Conservation (phyloP, 495 filamentous ascomycete species). For the Aspergillus sclerotioniger region DNA sequence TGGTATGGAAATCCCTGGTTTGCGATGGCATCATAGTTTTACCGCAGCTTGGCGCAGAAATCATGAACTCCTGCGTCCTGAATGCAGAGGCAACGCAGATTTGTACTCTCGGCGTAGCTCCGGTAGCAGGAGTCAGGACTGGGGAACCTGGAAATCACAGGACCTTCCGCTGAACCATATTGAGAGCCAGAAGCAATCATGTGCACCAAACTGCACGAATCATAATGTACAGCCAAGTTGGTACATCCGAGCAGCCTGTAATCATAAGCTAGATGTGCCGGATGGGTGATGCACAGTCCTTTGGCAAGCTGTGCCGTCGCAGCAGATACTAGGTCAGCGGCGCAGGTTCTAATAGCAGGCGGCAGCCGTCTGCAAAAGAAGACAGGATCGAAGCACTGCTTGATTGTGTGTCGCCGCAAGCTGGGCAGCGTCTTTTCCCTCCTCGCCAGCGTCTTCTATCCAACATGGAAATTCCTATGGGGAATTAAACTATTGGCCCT, state of each 20-base stretch:
- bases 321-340: neutral
- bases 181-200: neutral
- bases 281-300: neutral
- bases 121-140: neutral
- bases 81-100: neutral
- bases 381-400: neutral
- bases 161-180: neutral
- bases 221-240: neutral
- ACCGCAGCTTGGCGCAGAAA: neutral
- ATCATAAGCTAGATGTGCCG: neutral
- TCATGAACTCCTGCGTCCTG: neutral
- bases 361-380: neutral
- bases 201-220: neutral
- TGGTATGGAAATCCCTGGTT: neutral
- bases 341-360: neutral
- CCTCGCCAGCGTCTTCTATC: neutral
- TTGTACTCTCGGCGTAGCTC: neutral
- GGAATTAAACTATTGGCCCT: neutral
- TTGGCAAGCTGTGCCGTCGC: neutral
- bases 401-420: neutral
- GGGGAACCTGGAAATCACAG: neutral
- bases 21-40: neutral
- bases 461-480: neutral
- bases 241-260: neutral
- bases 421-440: neutral